Base-by-base conservation (phyloP, 352 stramenopile species). In the Globisporangium paroecandrum region DNA sequence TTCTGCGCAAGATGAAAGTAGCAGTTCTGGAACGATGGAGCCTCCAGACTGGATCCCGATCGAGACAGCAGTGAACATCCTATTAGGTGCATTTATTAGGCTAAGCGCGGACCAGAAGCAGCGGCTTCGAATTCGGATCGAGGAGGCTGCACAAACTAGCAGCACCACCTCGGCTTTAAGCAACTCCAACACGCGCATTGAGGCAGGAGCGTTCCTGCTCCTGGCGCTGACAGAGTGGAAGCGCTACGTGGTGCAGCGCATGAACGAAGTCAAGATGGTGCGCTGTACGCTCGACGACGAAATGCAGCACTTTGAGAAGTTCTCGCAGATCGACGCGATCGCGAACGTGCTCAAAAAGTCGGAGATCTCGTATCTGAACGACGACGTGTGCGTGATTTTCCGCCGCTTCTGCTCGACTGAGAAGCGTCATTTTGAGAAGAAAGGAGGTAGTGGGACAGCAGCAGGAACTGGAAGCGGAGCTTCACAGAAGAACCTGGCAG, bases 141-240 rank as follows among this genome's bases (percentile, higher is more conserved):
- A 75, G 0, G 78, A 87, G 51, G 66, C 61, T 59, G 71, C 74
- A 12, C 51, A 25, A 5, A 7, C 7, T 13, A 60, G 32, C 27
- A n/a, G 2, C 13, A 3, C 8, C 8, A 41, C 34, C 34, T 41
- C 34, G 34, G 3, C 34, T 41, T 41, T 41, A 13, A 41, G 13
- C 13, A 47, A n/a, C 13, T n/a, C 13, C 13, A n/a, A 47, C 41
- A 49, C 43, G 5, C 43, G 9, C 18, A 76, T 91, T 15, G 69
- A 83, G 8, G 82, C 78, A 1, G 76, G 77, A 3, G 51, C 67
- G 10, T 92, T 95, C 34, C 74, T 95, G 0, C 70, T 93, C 3
- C 43, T 92, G 0, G 75, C 78, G 8, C 49, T 93, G 10, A 49
- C 77, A 18, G 87, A 95, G 64, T 95, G 87, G 85, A 79, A 87